Evolutionary conservation across 768 basidiomycete genomes (phyloP), one percentile per base, ranked within the genome.

Genomic region (Rubroboletus satanas): DNA sequence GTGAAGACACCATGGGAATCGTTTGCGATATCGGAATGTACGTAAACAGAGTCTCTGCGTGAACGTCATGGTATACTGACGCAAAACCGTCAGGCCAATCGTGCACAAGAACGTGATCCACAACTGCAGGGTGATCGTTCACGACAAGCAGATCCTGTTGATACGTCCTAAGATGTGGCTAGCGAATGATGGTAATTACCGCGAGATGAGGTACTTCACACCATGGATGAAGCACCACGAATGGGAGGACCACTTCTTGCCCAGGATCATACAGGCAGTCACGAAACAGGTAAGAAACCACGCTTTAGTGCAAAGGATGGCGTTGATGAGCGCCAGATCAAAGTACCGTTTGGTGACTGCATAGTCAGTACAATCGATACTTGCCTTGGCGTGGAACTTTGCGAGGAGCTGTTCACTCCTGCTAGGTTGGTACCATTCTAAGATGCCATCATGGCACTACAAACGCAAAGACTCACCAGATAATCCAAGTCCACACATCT

Each of bases 131-230:
- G 79, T 98, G 35, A 87, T 98, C 68, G 83, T 95, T 41, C 82
- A 93, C 66, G 79, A 94, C 72, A 79, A 83, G 52, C 82, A 91
- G 73, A 94, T 99, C 56, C 73, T 98, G 1, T 83, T 98, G 58
- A 98, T 99, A 59, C 85, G 97, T 23, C 97, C 97, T 0, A 99
- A 98, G 76, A 95, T 99, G 95, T 99, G 97, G 97, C 78, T 99
- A 43, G 97, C 97, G 1, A 98, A 98, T 66, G 93, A 97, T 64
- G 97, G 97, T 4, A 98, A 98, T 67, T 99, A 99, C 70, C 88
- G 97, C 28, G 85, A 87, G 68, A 75, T 88, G 64, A 75, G 89
- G 14, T 91, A 93, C 69, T 99, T 99, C 64, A 93, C 96, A 2
- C 94, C 97, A 0, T 99, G 97, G 96, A 74, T 76, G 66, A 96